Evolutionary conservation across 805 yeast genomes (phyloP), one percentile per base, ranked within the genome.

Genomic region (Candida nonsorbophila): DNA sequence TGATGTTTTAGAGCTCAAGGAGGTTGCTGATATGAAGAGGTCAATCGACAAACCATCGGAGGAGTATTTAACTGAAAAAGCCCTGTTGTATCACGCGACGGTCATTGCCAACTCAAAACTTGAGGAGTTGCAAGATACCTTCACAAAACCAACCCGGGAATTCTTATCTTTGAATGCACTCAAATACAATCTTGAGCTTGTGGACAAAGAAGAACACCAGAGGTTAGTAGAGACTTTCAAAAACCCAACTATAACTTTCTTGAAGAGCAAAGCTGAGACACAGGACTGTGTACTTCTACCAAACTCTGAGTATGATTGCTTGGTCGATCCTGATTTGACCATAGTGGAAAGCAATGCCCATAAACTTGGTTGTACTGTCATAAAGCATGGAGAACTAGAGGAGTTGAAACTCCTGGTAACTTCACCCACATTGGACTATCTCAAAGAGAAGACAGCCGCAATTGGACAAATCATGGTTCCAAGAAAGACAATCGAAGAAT

Each of bases 401-500:
- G 45, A 20, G 30, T 34, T 20, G 27, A 30, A 33, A 6, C 25
- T 34, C 7, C 28, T 27, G 10, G 4, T 39, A 2, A 12, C 28
- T 5, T 14, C 33, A 3, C 63, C 70, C 7, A 24, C 49, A 11
- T 12, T 49, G 4, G 61, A 55, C 1, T 41, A 48, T 27, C 33
- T 71, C 28, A 43, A 38, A 16, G 38, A 37, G 11, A 46, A 49
- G 19, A 54, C 62, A 3, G 33, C 30, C 6, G 9, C 13, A 3
- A 23, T 34, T 3, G 50, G 47, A 4, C 41, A 42, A 21, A 27
- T 22, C 1, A 37, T 52, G 7, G 20, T 54, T 4, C 27, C 49
- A n/a, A n/a, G n/a, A n/a, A n/a, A n/a, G n/a, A n/a, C n/a, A n/a
- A n/a, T n/a, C n/a, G n/a, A n/a, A n/a, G n/a, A n/a, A n/a, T n/a